A percentile compares a stretch with the other conserved stretches of the same genome.
These are phyloP conservation scores for Tricholoma flavovirens DNA, from an alignment of 768 basidiomycete genomes.

Conservation along the genomic window DNA sequence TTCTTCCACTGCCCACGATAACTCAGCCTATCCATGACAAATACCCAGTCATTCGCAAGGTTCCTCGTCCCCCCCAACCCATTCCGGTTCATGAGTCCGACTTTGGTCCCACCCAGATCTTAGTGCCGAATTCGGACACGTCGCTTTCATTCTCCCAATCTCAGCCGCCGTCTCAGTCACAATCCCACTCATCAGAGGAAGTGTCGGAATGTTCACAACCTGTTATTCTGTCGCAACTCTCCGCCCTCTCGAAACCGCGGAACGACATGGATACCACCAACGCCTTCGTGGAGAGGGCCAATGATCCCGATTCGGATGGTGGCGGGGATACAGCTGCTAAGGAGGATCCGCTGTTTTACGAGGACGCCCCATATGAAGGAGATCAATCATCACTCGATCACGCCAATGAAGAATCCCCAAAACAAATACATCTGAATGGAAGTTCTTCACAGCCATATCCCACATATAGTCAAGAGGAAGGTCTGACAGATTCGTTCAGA, in stretches of 20 bases:
- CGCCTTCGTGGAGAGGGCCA: neutral
- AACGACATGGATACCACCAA: neutral
- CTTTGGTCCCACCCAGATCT: conserved; percentile 22
- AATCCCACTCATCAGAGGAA: conserved; percentile 24
- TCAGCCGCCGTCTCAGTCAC: conserved; percentile 26
- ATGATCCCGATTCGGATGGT: neutral
- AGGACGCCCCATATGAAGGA: conserved; percentile 6
- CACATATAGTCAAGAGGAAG: neutral
- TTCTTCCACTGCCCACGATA: neutral
- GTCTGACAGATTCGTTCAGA: neutral
- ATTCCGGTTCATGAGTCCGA: conserved; percentile 15
- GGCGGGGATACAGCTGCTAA: neutral
- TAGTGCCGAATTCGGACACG: conserved; percentile 53
- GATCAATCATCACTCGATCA: conserved; percentile 5
- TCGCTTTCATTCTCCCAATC: conserved; percentile 34
- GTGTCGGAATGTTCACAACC: conserved; percentile 16
- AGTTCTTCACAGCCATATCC: neutral
- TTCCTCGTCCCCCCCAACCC: conserved; percentile 39
- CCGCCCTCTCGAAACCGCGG: conserved; percentile 3
- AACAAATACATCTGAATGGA: neutral
- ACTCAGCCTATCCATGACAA: conserved; percentile 12
- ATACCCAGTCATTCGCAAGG: conserved; percentile 34
- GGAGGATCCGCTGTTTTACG: neutral
- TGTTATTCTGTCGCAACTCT: conserved; percentile 15
- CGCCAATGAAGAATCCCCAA: neutral